phyloP scores from a whole-genome alignment of 2,329 filamentous ascomycete species.

The Sarocladiaceae sp. region DNA sequence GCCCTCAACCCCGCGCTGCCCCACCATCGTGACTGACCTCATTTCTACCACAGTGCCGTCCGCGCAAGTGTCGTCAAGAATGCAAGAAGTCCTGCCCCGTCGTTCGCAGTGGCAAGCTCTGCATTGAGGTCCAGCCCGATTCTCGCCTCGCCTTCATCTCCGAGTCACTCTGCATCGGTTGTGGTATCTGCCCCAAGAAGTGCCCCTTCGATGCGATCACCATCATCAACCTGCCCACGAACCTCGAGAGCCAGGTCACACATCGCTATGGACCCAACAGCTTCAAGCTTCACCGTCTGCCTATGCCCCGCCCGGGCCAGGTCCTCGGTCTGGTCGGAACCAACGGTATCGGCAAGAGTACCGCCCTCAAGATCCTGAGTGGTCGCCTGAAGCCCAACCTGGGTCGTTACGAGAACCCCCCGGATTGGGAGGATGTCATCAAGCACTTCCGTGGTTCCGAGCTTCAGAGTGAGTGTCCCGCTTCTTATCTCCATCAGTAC shows the following conservation, averaged over 20 bases:
- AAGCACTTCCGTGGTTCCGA: slow-evolving; percentile 98
- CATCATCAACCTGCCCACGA: slow-evolving; percentile 99
- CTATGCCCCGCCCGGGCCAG: slow-evolving; percentile 91
- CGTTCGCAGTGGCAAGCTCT: slow-evolving; percentile 93
- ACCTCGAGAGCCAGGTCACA: slow-evolving; percentile 96
- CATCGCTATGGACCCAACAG: slow-evolving; percentile 99
- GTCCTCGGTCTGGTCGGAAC: slow-evolving; percentile 96
- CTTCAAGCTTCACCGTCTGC: slow-evolving; percentile 97
- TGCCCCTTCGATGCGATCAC: slow-evolving; percentile 98
- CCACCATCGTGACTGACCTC: slow-evolving; percentile 22
- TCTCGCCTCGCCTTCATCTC: slow-evolving; percentile 98
- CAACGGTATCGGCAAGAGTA: slow-evolving; percentile 99
- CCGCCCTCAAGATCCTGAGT: slow-evolving; percentile 97
- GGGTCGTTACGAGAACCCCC: slow-evolving; percentile 91
- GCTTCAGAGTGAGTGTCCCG: slow-evolving; percentile 72
- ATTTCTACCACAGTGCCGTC: slow-evolving; percentile 31
- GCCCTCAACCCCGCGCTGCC: slow-evolving; percentile 17
- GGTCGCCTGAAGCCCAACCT: slow-evolving; percentile 98
- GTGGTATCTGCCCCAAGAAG: slow-evolving; percentile 99
- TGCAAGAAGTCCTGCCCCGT: slow-evolving; percentile 99
- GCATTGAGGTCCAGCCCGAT: slow-evolving; percentile 85
- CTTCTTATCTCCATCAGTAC: not conserved
- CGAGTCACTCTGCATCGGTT: slow-evolving; percentile 92
- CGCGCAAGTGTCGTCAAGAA: slow-evolving; percentile 88
- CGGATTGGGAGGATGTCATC: slow-evolving; percentile 98